Base-by-base conservation (phyloP, 306 rosid species). In the Mimosa bimucronata region DNA sequence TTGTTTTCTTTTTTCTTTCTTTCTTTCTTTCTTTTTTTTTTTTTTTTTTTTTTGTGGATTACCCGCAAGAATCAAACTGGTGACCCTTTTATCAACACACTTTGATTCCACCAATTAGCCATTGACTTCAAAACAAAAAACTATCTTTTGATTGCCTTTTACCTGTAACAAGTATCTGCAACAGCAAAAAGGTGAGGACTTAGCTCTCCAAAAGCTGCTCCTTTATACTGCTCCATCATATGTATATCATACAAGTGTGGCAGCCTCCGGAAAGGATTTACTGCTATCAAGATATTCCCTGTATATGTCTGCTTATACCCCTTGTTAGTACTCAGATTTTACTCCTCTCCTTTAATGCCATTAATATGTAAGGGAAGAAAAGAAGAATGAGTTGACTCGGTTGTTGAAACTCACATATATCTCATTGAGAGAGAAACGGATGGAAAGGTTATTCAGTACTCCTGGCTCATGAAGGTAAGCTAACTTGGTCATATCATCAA, bases 161-260 rank as follows among this genome's bases (percentile, higher is more conserved):
- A 90, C 97, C 97, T 92, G 80, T 90, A 92, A 76, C 94, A 91
- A 23, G 97, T 83, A 80, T 92, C 97, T 30, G 97, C 97, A 75
- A 92, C 92, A 19, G 97, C 97, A 64, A 92, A 92, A 87, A 92
- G 96, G 55, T 92, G 97, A n/a, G 97, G 97, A 75, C 94, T 92
- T 8, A 92, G 89, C 91, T 92, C 97, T 78, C 97, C 97, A 73
- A 92, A 91, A 53, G 94, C 83, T 38, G 97, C 96, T 78, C 96
- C 97, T 82, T 91, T 92, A 75, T 92, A 92, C 83, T 92, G 97
- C 85, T 88, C 85, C 97, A 92, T 92, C 97, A 92, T 92, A 84
- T 91, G 96, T 55, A 82, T 75, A 46, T 91, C 97, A 78, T 92
- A 92, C 83, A 92, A 86, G 78, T 92, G 97, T 41, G 97, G 96